Evolutionary conservation across 306 rosid species (phyloP).

Genomic region (Acacia confusa): DNA sequence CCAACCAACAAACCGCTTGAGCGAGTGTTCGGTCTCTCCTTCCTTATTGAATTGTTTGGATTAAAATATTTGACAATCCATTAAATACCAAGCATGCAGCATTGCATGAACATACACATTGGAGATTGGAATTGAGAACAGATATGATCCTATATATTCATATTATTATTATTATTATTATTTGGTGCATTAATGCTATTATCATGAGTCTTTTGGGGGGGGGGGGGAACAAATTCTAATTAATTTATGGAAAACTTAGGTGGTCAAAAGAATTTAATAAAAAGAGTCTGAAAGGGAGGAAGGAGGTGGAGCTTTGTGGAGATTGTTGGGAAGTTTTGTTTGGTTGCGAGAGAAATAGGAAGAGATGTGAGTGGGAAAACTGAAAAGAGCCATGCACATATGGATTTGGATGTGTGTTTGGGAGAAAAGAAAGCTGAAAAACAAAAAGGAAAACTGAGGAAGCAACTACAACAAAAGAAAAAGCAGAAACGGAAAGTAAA

Average conservation of each 20-base stretch:
- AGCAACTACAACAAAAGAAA: constrained; percentile 59
- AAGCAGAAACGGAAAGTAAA: constrained; percentile 50
- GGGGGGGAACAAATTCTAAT: background rate
- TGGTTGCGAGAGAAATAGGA: constrained; percentile 27
- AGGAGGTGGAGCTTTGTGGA: constrained; percentile 27
- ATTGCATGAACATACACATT: background rate
- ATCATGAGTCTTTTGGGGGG: no score
- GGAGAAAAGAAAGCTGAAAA: constrained; percentile 55
- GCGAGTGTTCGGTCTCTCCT: background rate
- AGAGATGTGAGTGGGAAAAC: constrained; percentile 34
- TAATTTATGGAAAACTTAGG: background rate
- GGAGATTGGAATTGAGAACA: background rate
- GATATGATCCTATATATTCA: background rate
- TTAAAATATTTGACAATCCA: background rate
- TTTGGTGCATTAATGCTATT: background rate
- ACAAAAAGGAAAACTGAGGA: constrained; percentile 59
- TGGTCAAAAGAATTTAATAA: background rate
- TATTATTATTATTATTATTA: no score
- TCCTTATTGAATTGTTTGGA: background rate
- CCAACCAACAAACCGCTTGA: background rate
- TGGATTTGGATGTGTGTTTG: constrained; percentile 40
- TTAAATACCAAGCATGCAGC: background rate
- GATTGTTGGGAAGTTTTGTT: constrained; percentile 16
- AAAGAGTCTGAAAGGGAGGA: background rate
- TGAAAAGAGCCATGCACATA: no score